Evolutionary conservation across 2,329 filamentous ascomycete species (phyloP), one percentile per base, ranked within the genome.

Genomic region (Thyridium curvatum): DNA sequence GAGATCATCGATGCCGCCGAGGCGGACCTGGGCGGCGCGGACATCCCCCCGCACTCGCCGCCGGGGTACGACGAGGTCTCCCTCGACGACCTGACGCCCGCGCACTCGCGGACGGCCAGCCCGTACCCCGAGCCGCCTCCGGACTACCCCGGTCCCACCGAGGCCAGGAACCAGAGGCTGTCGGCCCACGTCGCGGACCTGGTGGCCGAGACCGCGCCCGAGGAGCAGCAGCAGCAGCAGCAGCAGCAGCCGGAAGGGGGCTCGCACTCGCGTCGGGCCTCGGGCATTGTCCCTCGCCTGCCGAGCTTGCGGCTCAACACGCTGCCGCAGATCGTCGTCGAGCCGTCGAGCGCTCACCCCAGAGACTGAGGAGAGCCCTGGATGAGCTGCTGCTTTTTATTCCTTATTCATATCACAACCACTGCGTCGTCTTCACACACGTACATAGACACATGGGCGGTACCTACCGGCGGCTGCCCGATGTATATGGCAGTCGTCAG

Each of bases 261-360:
- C 6, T 26, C 21, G 21, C 21, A 26, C 21, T 26, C 21, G 6
- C 21, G 21, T 10, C 21, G 51, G 13, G 40, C 45, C 12, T 53
- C 56, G 12, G 60, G 62, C 30, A 62, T 62, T 5, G 58, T 63
- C 10, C 71, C 71, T 0, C 72, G 69, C 45, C 56, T 79, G 35
- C 74, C 76, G 3, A 77, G 69, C 47, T 49, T 80, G 46, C 64
- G 66, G 35, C 60, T 79, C 26, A 50, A 55, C 14, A 53, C 53
- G 18, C 55, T 81, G 18, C 77, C 77, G 3, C 68, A 71, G 46
- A 82, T 82, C 50, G 68, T 79, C 18, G 70, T 79, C 35, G 71
- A 80, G 49, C 71, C 72, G n/a, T 71, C 66, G 17, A 67, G 61
- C 31, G 61, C 62, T 5, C 52, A 52, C 36, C 58, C 63, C 13